Evolutionary conservation across 1,139 yeast species (phyloP), one percentile per base, ranked within the genome.

Genomic region (Torulaspora globosa): DNA sequence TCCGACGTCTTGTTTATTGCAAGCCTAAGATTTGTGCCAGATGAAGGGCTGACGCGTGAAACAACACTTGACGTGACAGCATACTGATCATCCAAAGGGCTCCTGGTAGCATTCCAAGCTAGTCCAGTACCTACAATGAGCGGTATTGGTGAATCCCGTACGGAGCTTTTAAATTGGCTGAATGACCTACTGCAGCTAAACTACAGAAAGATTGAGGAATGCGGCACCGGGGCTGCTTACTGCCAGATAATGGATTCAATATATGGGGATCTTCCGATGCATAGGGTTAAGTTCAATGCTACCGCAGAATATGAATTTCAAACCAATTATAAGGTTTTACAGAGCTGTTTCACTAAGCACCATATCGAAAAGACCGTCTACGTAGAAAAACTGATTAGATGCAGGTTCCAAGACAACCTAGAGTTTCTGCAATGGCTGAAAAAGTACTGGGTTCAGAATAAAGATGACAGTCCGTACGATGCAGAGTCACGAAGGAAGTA

Each of bases 221-320:
- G 96, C 63, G 99, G 99, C 15, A 80, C 84, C 2, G 99, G 99
- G 2, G 96, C 96, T 0, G 94, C 88, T 2, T 90, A 86, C 65
- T 89, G 97, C 67, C 97, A 90, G 67, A 75, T 92, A 41, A 76
- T 90, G 72, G 97, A 92, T 66, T 80, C 90, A 19, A 80, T 92
- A 26, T 85, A 75, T 58, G 82, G 84, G 19, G 96, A 87, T 54
- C 75, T 90, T 12, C 92, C 96, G 3, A 78, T 89, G 83, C 63
- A 70, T 44, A 79, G 83, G 56, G 92, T 90, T 50, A 79, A 78
- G 60, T 88, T 83, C 63, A 78, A 80, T 50, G 79, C 80, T 29
- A 76, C 78, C 19, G 72, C 78, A 29, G 96, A 88, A 54, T 88
- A 86, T 65, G 96, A 90, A 53, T 81, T 77, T 56, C 70, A 88